Base-by-base conservation (phyloP, 371 early-diverging fungal genomes). In the Syncephalis fuscata region DNA sequence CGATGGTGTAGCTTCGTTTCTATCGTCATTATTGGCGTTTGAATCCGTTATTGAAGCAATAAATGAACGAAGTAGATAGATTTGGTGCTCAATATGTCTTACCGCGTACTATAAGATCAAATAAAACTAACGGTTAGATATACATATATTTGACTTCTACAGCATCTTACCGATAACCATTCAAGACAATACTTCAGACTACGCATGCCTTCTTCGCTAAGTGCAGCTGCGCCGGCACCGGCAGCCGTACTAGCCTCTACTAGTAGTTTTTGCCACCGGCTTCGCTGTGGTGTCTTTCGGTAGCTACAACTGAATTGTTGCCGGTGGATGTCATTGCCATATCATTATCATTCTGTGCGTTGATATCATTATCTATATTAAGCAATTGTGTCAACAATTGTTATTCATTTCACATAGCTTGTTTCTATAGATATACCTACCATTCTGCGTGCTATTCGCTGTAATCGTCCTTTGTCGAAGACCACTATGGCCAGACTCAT, bases 121-220 rank as follows among this genome's bases (percentile, higher is more conserved):
- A 16, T 43, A 44, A 51, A 39, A n/a, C n/a, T 32, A 32, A 32
- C 4, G 4, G 4, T 42, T 1, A 16, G 16, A 4, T 23, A 14
- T 14, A 17, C 21, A 8, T 55, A 39, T 19, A 17, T 39, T 32
- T 32, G 4, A 11, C 4, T 32, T 32, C 32, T 32, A 32, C 11
- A 32, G 32, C 11, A 4, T 22, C 50, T 50, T 63, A 74, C 74
- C 63, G 75, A 71, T 9, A 88, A 64, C 88, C 88, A 88, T 55
- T 73, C 74, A 8, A 85, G 63, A 54, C 88, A 88, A 57, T 85
- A 87, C 40, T 71, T 68, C 20, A 86, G 60, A 51, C 82, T 70
- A 53, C 74, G 73, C 74, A 86, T 73, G 52, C 78, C 76, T 58
- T 86, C 85, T 54, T 84, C 82, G 52, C 80, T 81, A 16, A 83